These are phyloP conservation scores for Wallacemonas sp. DNA, from an alignment of 208 protist species.

Conservation along the genomic window DNA sequence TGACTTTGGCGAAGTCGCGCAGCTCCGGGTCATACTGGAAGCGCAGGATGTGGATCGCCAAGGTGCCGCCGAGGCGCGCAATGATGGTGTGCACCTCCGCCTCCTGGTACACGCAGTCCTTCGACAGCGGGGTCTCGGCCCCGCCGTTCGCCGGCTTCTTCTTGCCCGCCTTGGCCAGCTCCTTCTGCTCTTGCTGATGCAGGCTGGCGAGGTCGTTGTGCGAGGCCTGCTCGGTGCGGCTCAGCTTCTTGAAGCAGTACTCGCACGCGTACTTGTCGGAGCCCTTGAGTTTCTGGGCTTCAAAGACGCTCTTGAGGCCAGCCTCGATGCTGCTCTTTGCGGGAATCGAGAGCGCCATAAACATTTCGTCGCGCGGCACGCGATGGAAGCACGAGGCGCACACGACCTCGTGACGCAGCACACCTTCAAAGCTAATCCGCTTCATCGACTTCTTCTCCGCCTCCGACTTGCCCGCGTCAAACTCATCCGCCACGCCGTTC, in stretches of 20 bases:
- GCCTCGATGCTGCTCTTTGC: constrained; percentile 60
- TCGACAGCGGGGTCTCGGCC: background rate
- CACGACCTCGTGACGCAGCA: constrained; percentile 55
- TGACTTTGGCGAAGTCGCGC: constrained; percentile 69
- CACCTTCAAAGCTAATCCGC: constrained; percentile 77
- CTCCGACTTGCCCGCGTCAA: constrained; percentile 60
- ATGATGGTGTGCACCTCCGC: constrained; percentile 65
- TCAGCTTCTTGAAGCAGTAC: constrained; percentile 72
- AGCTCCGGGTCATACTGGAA: constrained; percentile 66
- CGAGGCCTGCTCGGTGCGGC: constrained; percentile 45
- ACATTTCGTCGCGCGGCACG: constrained; percentile 71
- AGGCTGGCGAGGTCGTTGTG: constrained; percentile 56
- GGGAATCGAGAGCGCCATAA: constrained; percentile 85
- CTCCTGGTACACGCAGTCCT: constrained; percentile 80
- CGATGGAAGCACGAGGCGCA: constrained; percentile 53
- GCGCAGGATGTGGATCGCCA: constrained; percentile 81
- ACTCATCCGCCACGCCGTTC: constrained; percentile 85
- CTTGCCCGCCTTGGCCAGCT: constrained; percentile 23
- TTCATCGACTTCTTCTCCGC: constrained; percentile 48
- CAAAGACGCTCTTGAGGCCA: constrained; percentile 57
- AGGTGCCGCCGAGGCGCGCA: constrained; percentile 59
- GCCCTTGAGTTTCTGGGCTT: constrained; percentile 38
- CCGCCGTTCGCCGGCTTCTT: constrained; percentile 25
- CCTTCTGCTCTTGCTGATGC: constrained; percentile 40
- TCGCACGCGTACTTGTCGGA: constrained; percentile 87